Conservation (phyloP, 2,329 filamentous ascomycete species). For the Aureobasidium sp. region DNA sequence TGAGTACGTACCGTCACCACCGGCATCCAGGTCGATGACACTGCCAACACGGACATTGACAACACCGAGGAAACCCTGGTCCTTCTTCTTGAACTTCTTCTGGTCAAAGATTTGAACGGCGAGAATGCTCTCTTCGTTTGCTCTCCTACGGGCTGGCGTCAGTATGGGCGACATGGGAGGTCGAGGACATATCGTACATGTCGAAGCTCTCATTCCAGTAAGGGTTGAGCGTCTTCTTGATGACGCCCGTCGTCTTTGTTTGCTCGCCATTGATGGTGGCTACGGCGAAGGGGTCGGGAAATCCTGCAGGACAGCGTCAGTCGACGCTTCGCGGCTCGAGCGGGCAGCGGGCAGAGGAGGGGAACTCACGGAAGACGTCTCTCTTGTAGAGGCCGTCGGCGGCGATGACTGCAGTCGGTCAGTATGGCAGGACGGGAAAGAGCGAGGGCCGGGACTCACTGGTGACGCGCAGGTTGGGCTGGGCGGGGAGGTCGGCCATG, state of each 20-base stretch:
- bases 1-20: constrained; percentile 70
- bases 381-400: constrained; percentile 98
- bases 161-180: background rate
- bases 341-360: constrained; percentile 5
- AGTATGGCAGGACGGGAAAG: background rate
- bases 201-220: constrained; percentile 99
- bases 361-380: constrained; percentile 89
- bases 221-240: constrained; percentile 96
- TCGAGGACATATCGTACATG: constrained; percentile 57
- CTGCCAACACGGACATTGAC: constrained; percentile 96
- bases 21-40: constrained; percentile 82
- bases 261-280: constrained; percentile 96
- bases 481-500: constrained; percentile 42
- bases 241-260: constrained; percentile 94
- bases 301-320: constrained; percentile 52
- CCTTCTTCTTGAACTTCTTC: constrained; percentile 99
- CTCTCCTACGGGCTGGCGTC: constrained; percentile 54
- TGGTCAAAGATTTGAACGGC: constrained; percentile 99
- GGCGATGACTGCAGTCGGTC: constrained; percentile 68
- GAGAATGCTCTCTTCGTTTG: constrained; percentile 90
- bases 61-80: constrained; percentile 94
- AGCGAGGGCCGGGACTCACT: constrained; percentile 51
- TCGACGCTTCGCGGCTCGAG: background rate
- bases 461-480: constrained; percentile 83
- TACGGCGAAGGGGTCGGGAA: constrained; percentile 95